Conservation (phyloP, 306 rosid species). For the Quercus engelmannii region DNA sequence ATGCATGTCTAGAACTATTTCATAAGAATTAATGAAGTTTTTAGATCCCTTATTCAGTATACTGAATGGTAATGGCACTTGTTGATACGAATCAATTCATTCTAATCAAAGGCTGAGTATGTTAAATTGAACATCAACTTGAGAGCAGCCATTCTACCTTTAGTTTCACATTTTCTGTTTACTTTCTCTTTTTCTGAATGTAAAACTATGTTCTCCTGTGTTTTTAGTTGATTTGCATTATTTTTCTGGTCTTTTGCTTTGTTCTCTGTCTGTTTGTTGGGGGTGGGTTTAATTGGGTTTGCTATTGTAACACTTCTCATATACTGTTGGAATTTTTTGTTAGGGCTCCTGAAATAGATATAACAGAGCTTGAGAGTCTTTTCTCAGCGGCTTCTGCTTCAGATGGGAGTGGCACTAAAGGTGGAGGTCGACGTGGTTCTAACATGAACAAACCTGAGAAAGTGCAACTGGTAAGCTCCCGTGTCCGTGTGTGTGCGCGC, state of each 20-base stretch:
- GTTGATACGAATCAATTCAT: not conserved
- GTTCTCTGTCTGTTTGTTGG: not conserved
- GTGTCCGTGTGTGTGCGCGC: too few relatives aligned
- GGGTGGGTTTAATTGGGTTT: slow-evolving; percentile 9
- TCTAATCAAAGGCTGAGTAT: not conserved
- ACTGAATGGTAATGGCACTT: not conserved
- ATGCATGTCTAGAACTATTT: not conserved
- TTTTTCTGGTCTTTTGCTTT: not conserved
- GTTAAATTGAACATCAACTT: not conserved
- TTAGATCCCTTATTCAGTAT: not conserved
- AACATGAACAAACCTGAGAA: slow-evolving; percentile 87
- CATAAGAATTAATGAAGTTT: not conserved
- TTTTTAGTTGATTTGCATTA: slow-evolving; percentile 16
- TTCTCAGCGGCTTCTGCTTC: slow-evolving; percentile 91
- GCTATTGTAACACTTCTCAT: slow-evolving; percentile 30
- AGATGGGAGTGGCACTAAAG: slow-evolving; percentile 57
- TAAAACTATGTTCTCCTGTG: slow-evolving; percentile 4
- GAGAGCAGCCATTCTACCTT: not conserved
- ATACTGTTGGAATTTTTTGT: slow-evolving; percentile 25
- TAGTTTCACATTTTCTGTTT: not conserved
- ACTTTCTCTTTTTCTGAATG: not conserved
- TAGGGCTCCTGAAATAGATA: slow-evolving; percentile 98
- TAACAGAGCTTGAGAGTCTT: slow-evolving; percentile 91
- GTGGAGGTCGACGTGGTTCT: slow-evolving; percentile 84
- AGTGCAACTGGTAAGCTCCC: slow-evolving; percentile 77